phyloP scores from a whole-genome alignment of 2,329 filamentous ascomycete genomes.

The Sclerotinia spermophila region DNA sequence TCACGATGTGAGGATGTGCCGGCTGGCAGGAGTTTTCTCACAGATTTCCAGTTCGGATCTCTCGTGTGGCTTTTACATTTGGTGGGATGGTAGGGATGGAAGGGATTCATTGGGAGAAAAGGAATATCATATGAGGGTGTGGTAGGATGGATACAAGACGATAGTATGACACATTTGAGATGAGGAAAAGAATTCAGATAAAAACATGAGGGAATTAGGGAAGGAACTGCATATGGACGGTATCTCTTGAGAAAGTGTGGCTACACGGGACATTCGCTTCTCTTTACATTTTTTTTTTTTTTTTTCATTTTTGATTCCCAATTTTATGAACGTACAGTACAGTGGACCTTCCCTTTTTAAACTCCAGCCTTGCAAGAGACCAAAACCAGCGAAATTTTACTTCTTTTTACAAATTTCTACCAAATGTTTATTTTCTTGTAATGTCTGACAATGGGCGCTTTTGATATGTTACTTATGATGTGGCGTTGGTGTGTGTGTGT shows the following conservation, averaged over 20 bases:
- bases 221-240: slow-evolving; percentile 17
- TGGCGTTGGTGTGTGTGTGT: background rate
- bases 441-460: background rate
- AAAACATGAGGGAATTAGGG: background rate
- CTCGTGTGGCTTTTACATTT: slow-evolving; percentile 13
- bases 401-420: background rate
- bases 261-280: slow-evolving; percentile 15
- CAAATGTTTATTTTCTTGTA: background rate
- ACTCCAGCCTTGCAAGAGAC: slow-evolving; percentile 16
- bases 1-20: slow-evolving; percentile 13
- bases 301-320: slow-evolving; percentile 13
- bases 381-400: background rate
- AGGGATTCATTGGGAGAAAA: slow-evolving; percentile 1
- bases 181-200: slow-evolving; percentile 4
- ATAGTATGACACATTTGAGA: slow-evolving; percentile 7
- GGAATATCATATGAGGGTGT: slow-evolving; percentile 3
- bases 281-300: slow-evolving; percentile 12
- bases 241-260: slow-evolving; percentile 9
- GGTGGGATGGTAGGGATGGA: slow-evolving; percentile 17
- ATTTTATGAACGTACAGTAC: slow-evolving; percentile 15
- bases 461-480: slow-evolving; percentile 3
- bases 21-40: slow-evolving; percentile 18
- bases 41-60: slow-evolving; percentile 8
- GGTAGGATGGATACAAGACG: slow-evolving; percentile 3
- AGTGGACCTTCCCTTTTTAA: slow-evolving; percentile 6